phyloP scores from a whole-genome alignment of 768 basidiomycete species.

The Pulveroboletus sp. region DNA sequence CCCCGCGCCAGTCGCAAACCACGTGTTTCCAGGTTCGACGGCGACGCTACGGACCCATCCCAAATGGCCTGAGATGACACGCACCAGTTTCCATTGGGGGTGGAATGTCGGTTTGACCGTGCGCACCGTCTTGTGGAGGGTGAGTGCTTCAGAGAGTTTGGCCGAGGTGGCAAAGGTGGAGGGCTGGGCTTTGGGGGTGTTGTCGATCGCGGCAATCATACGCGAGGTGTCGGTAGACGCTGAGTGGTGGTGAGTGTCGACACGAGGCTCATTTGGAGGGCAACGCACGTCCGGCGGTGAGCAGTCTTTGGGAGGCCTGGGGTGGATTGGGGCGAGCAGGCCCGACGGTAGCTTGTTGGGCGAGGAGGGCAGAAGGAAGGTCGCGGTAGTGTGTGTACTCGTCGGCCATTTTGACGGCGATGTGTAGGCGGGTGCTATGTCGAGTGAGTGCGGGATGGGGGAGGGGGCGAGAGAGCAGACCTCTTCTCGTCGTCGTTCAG shows the following conservation, averaged over 20 bases:
- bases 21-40: conserved; percentile 96
- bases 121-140: conserved; percentile 88
- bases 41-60: conserved; percentile 97
- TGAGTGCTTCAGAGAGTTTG: conserved; percentile 83
- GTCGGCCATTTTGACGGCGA: conserved; percentile 82
- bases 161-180: conserved; percentile 65
- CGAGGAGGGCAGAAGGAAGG: conserved; percentile 73
- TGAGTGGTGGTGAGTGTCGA: conserved; percentile 16
- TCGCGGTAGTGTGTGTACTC: conserved; percentile 87
- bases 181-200: conserved; percentile 57
- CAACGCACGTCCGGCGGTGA: conserved; percentile 64
- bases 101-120: conserved; percentile 96
- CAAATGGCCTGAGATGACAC: conserved; percentile 96
- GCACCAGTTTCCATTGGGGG: conserved; percentile 90
- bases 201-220: conserved; percentile 73
- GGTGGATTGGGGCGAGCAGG: conserved; percentile 54
- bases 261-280: background rate
- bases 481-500: conserved; percentile 55
- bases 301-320: conserved; percentile 54
- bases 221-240: conserved; percentile 47
- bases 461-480: conserved; percentile 33
- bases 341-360: conserved; percentile 78
- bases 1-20: conserved; percentile 98
- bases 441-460: background rate
- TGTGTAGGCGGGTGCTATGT: conserved; percentile 54